A percentile compares a stretch with the other conserved stretches of the same genome.
phyloP scores from a whole-genome alignment of 768 basidiomycete species.

The Auricularia cornea region DNA sequence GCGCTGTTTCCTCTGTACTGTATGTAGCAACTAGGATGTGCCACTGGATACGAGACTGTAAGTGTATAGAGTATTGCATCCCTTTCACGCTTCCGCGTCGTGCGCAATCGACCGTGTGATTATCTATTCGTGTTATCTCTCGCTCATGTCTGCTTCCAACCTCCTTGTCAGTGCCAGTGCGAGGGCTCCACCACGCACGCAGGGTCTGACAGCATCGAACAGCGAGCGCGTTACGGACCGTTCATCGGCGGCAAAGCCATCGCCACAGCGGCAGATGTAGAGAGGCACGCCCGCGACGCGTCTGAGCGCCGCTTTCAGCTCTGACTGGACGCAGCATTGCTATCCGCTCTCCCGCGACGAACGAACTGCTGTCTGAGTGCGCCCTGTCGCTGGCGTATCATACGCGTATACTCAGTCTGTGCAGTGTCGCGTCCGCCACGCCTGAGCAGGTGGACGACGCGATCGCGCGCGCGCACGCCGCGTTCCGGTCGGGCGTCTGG shows the following conservation, averaged over 20 bases:
- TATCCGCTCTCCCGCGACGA: not conserved
- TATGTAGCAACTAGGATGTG: too few relatives aligned
- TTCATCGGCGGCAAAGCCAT: not conserved
- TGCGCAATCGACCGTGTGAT: too few relatives aligned
- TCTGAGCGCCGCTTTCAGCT: too few relatives aligned
- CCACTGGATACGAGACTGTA: too few relatives aligned
- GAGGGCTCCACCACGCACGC: not conserved
- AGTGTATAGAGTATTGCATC: too few relatives aligned
- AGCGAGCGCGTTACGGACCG: not conserved
- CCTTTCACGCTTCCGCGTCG: too few relatives aligned
- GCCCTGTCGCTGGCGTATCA: too few relatives aligned
- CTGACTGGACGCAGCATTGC: not conserved
- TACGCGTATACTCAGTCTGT: conserved; percentile 20
- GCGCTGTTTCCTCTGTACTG: too few relatives aligned
- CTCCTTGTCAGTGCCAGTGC: not conserved
- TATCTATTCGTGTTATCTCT: too few relatives aligned
- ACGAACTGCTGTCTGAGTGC: not conserved
- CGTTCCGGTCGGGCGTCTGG: conserved; percentile 65
- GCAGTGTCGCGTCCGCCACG: conserved; percentile 41
- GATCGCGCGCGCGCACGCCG: conserved; percentile 46
- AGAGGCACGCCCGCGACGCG: not conserved
- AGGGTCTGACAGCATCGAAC: not conserved
- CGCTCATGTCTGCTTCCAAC: not conserved
- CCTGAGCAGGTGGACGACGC: conserved; percentile 41
- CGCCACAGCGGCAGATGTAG: not conserved